Percentiles rank a stretch among this genome's conserved stretches.
These are phyloP conservation scores for Sporothrix brasiliensis DNA, from an alignment of 2,329 filamentous ascomycete species.

Conservation along the genomic window DNA sequence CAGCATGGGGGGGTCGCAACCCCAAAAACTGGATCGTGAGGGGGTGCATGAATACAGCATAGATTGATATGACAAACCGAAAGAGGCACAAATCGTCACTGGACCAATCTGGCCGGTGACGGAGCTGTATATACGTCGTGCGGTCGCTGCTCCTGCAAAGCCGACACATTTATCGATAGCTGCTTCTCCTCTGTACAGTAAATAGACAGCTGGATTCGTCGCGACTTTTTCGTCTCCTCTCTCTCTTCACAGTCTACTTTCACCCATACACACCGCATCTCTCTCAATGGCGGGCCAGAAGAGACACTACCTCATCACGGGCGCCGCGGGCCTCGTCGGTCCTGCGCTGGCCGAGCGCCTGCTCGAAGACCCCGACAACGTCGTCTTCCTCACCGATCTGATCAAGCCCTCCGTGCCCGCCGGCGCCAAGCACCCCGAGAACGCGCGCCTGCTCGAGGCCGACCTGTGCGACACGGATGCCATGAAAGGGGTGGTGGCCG, in stretches of 20 bases:
- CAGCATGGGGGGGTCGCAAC: constrained; percentile 1
- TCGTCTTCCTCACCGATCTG: constrained; percentile 56
- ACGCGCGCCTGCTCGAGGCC: constrained; percentile 54
- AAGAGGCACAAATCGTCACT: constrained; percentile 13
- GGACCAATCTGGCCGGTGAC: constrained; percentile 2
- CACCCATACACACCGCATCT: neutral
- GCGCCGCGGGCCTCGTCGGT: constrained; percentile 45
- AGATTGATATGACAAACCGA: neutral
- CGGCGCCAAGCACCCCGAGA: constrained; percentile 52
- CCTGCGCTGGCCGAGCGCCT: constrained; percentile 47
- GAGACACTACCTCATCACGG: constrained; percentile 43
- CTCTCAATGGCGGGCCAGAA: constrained; percentile 30
- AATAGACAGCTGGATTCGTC: neutral
- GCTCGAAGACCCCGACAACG: constrained; percentile 46
- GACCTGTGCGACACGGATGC: constrained; percentile 50
- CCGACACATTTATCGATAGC: neutral
- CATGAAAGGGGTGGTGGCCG: constrained; percentile 48
- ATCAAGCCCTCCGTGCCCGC: constrained; percentile 55
- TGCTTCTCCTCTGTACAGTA: constrained; percentile 11
- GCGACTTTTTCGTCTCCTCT: neutral
- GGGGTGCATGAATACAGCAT: neutral
- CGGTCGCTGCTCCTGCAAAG: constrained; percentile 9
- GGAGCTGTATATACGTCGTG: constrained; percentile 20
- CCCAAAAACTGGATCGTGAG: constrained; percentile 19
- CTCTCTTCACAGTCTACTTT: neutral